phyloP scores from a whole-genome alignment of 768 basidiomycete species.

The Kwoniella pini region DNA sequence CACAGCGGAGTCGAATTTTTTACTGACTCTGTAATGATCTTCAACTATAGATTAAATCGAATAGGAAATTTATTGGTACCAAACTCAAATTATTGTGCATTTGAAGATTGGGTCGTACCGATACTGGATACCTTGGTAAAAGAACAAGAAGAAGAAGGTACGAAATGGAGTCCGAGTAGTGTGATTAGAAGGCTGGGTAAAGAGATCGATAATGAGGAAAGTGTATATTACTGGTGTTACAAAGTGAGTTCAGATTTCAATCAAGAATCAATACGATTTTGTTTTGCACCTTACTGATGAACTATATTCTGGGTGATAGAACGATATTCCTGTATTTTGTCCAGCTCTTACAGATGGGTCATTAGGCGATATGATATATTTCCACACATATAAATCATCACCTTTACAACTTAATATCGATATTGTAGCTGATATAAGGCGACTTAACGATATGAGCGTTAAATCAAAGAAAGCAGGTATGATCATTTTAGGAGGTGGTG shows the following conservation, averaged over 20 bases:
- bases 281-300: slow-evolving; percentile 11
- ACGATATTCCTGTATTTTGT: slow-evolving; percentile 97
- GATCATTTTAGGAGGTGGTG: slow-evolving; percentile 96
- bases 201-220: slow-evolving; percentile 95
- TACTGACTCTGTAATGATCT: too few species aligned
- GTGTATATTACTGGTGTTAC: slow-evolving; percentile 98
- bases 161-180: slow-evolving; percentile 87
- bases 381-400: slow-evolving; percentile 88
- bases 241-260: too few species aligned
- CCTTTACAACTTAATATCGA: slow-evolving; percentile 74
- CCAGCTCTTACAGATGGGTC: slow-evolving; percentile 98
- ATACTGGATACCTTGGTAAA: slow-evolving; percentile 85
- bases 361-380: slow-evolving; percentile 98
- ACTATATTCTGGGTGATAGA: slow-evolving; percentile 60
- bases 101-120: slow-evolving; percentile 98
- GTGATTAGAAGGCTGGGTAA: slow-evolving; percentile 93
- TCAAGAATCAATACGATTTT: too few species aligned
- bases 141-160: slow-evolving; percentile 64
- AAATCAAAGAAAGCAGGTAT: slow-evolving; percentile 92
- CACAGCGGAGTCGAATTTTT: too few species aligned
- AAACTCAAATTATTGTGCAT: slow-evolving; percentile 98
- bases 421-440: slow-evolving; percentile 90
- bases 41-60: slow-evolving; percentile 68
- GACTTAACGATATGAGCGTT: slow-evolving; percentile 83
- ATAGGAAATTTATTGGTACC: slow-evolving; percentile 96